These are phyloP conservation scores for Paraurostyla sp. DNA, from an alignment of 73 alveolate genomes.

Conservation along the genomic window DNA sequence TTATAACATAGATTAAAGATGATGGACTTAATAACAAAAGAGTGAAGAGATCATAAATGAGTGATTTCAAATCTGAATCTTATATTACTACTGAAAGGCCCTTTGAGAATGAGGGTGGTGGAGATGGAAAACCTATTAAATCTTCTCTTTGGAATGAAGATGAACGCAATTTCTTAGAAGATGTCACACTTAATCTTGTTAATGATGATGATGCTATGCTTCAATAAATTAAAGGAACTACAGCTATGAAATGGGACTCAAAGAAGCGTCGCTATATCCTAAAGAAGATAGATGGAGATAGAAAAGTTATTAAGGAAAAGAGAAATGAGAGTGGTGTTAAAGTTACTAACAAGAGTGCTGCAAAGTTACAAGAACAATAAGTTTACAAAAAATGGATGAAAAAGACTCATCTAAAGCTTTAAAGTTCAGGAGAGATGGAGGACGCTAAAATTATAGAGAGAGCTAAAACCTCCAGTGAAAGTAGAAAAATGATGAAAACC, in stretches of 20 bases:
- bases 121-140: conserved; percentile 27
- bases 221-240: conserved; percentile 62
- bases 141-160: conserved; percentile 71
- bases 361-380: conserved; percentile 73
- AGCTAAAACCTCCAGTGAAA: conserved; percentile 70
- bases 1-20: conserved; percentile 5
- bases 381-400: conserved; percentile 86
- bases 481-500: conserved; percentile 65
- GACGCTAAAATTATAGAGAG: conserved; percentile 69
- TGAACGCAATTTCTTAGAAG: conserved; percentile 71
- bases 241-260: conserved; percentile 84
- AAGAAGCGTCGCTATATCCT: conserved; percentile 77
- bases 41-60: background rate
- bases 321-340: conserved; percentile 66
- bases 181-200: conserved; percentile 72
- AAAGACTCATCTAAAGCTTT: conserved; percentile 76
- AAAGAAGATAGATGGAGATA: conserved; percentile 58
- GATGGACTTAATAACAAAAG: conserved; percentile 40
- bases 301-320: conserved; percentile 63
- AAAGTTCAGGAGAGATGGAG: conserved; percentile 85
- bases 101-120: conserved; percentile 47
- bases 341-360: conserved; percentile 61
- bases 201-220: conserved; percentile 79
- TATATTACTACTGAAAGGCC: conserved; percentile 32
- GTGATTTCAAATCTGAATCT: background rate